Evolutionary conservation across 805 yeast genomes (phyloP).

Genomic region (Yarrowia osloensis): DNA sequence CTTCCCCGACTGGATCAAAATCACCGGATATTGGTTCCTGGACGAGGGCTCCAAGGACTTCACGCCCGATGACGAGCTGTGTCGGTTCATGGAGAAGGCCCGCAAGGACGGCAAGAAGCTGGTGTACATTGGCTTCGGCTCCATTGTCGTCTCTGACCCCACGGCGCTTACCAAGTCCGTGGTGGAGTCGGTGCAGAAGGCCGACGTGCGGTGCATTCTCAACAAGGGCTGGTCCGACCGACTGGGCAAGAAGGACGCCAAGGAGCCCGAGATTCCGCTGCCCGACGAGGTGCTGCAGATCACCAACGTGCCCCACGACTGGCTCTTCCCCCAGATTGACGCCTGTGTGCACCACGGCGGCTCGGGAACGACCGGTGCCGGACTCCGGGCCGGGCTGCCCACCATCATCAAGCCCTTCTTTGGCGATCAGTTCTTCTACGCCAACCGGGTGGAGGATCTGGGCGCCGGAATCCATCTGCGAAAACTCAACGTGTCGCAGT

Average conservation of each 20-base stretch:
- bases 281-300: constrained; percentile 70
- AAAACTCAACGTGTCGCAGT: constrained; percentile 62
- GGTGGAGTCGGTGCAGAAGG: constrained; percentile 71
- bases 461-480: constrained; percentile 78
- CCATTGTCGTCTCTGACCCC: constrained; percentile 87
- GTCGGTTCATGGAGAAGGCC: constrained; percentile 64
- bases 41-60: constrained; percentile 60
- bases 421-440: constrained; percentile 95
- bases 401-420: constrained; percentile 92
- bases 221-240: constrained; percentile 96
- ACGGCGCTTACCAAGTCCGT: constrained; percentile 74
- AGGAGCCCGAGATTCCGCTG: constrained; percentile 48
- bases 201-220: constrained; percentile 82
- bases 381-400: constrained; percentile 82
- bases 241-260: constrained; percentile 46
- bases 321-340: constrained; percentile 87
- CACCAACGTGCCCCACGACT: constrained; percentile 85
- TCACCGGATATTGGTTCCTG: constrained; percentile 94
- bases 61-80: constrained; percentile 60
- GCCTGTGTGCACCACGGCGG: constrained; percentile 99
- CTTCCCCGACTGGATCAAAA: constrained; percentile 92
- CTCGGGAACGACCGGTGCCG: constrained; percentile 94
- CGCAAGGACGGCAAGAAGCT: constrained; percentile 61
- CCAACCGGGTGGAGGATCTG: constrained; percentile 79
- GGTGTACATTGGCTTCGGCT: constrained; percentile 93